Base-by-base conservation (phyloP, 176 grass and related monocot species). In the Oryza glumipatula region DNA sequence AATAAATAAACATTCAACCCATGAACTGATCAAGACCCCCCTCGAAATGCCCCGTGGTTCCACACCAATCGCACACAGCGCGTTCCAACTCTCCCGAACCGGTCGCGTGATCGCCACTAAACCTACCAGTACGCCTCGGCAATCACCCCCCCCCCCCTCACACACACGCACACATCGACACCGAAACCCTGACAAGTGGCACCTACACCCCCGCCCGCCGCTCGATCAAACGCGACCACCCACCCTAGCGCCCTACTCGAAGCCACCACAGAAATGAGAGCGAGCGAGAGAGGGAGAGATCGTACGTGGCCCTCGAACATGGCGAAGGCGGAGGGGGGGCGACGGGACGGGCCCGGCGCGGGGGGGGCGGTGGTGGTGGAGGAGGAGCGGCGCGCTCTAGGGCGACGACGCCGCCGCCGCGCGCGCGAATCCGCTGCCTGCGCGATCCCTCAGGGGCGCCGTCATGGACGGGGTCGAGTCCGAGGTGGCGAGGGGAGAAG, bases 251-350 rank as follows among this genome's bases (percentile, higher is more conserved):
- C 9, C 67, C 79, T 41, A 64, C 43, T 65, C 22, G 0, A 77
- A 77, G 17, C 15, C 6, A n/a, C 67, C 4, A 47, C 17, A 60
- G 72, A 75, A 65, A 76, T 33, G 51, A 74, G 44, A n/a, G 17
- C 35, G 4, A 23, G 65, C 44, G 68, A 22, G 33, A 4, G 17
- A 14, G 19, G 45, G 12, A 54, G 47, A 68, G 26, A 90, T 74
- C 84, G 68, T 86, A 90, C 88, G 75, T 90, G 88, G 80, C 88
- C 88, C 84, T 90, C 88, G 88, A 90, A 86, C 88, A 90, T 90
- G 68, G 83, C 68, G 79, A 60, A 79, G 46, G 79, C 75, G 61
- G 60, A 73, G 11, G 15, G 39, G 11, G 15, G 39, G 17, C 60
- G 65, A 21, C 67, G 28, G 67, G 22, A 33, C 44, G 63, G 68